Evolutionary conservation across 1,284 basidiomycete species (phyloP).

Genomic region (Leccinum pallidistipes): DNA sequence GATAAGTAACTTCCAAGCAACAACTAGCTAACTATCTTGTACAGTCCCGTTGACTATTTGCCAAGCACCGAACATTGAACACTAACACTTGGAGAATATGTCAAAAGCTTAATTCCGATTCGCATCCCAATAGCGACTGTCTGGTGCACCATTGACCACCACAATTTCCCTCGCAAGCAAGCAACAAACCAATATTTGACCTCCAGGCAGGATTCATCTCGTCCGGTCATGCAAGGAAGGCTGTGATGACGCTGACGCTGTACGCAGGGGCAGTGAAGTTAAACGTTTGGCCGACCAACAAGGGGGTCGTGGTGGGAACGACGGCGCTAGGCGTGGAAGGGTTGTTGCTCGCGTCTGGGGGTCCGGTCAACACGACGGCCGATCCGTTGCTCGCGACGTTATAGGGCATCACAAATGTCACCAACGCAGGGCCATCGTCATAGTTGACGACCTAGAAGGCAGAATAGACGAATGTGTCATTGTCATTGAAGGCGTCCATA

Average conservation of each 20-base stretch:
- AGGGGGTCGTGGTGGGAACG: slow-evolving; percentile 45
- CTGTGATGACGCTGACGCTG: slow-evolving; percentile 53
- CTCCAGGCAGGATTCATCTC: neutral
- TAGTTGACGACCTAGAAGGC: slow-evolving; percentile 54
- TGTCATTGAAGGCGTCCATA: neutral
- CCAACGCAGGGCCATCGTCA: slow-evolving; percentile 36
- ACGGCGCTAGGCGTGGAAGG: slow-evolving; percentile 49
- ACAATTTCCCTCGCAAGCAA: neutral
- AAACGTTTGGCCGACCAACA: slow-evolving; percentile 50
- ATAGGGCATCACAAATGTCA: slow-evolving; percentile 60
- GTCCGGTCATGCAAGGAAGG: neutral
- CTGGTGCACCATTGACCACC: neutral
- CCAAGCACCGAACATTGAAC: neutral
- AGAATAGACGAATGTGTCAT: neutral
- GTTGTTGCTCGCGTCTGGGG: slow-evolving; percentile 52
- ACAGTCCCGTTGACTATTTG: neutral
- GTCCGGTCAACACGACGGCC: slow-evolving; percentile 49
- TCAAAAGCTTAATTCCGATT: neutral
- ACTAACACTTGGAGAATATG: neutral
- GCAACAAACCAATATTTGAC: neutral
- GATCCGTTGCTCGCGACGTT: slow-evolving; percentile 45
- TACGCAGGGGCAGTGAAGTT: slow-evolving; percentile 57
- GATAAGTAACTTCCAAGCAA: neutral
- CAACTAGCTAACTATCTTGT: neutral
- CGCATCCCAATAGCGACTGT: neutral